Percentiles rank a stretch among this genome's conserved stretches.
These are phyloP conservation scores for Penicillium digitatum DNA, from an alignment of 2,329 filamentous ascomycete species.

Conservation along the genomic window DNA sequence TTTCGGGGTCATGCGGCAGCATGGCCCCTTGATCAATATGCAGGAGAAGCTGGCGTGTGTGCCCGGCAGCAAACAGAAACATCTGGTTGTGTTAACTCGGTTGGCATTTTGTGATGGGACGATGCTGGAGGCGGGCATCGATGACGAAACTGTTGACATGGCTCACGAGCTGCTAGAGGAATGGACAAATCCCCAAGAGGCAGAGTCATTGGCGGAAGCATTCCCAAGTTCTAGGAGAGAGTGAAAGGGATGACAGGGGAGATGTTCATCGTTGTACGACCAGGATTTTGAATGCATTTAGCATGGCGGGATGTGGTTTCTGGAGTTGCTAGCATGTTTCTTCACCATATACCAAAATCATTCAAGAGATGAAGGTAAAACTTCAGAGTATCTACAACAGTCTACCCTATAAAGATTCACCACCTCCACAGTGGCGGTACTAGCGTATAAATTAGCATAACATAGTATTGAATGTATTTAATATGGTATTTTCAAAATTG, in stretches of 20 bases:
- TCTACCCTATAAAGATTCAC: no score
- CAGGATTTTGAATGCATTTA: slow-evolving; percentile 12
- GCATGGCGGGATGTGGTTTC: slow-evolving; percentile 8
- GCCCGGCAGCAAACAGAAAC: slow-evolving; percentile 72
- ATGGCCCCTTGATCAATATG: slow-evolving; percentile 63
- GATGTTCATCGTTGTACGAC: slow-evolving; percentile 8
- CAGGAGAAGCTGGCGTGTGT: slow-evolving; percentile 66
- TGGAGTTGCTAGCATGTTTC: not conserved
- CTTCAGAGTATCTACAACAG: not conserved
- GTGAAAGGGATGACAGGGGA: slow-evolving; percentile 16
- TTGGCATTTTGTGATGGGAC: slow-evolving; percentile 81
- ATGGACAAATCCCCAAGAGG: slow-evolving; percentile 74
- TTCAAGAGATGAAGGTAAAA: not conserved
- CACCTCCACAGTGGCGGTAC: no score
- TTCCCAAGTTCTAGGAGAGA: slow-evolving; percentile 40
- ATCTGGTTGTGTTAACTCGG: slow-evolving; percentile 73
- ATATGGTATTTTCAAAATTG: no score
- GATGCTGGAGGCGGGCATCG: slow-evolving; percentile 71
- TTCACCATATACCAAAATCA: not conserved
- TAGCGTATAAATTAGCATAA: no score
- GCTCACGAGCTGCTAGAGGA: slow-evolving; percentile 79
- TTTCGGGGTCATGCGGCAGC: slow-evolving; percentile 56
- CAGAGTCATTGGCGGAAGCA: slow-evolving; percentile 54
- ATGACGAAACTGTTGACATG: slow-evolving; percentile 71
- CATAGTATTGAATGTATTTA: no score